Evolutionary conservation across 2,329 filamentous ascomycete genomes (phyloP), one percentile per base, ranked within the genome.

Genomic region (Catunica adiposa): DNA sequence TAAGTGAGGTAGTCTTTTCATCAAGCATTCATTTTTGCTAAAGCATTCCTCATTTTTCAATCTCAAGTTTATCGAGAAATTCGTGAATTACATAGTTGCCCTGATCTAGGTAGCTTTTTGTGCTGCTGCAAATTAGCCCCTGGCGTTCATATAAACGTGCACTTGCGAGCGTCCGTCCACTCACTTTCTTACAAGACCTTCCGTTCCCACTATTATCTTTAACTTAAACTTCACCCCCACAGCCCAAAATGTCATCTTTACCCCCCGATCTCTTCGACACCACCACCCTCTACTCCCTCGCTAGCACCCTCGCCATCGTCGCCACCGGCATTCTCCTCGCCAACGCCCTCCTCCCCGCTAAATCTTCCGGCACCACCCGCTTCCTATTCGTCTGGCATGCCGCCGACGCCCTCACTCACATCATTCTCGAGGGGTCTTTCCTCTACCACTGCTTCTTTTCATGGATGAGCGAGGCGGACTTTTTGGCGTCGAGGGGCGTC

Each of bases 331-430:
- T 56, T 5, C 25, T 17, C 6, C 47, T 59, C 38, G 53, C 51
- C 51, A 69, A 70, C 29, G 62, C 60, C 51, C 68, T 70, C 22
- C 70, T 79, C 22, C 66, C 82, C 3, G 65, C 69, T 17, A 64
- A 72, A 1, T 72, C 80, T 9, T 69, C 77, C 1, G 66, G 70
- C 38, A 77, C 80, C 53, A 74, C 76, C 56, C 87, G 89, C 59
- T 71, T 86, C 65, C 81, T 96, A 61, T 95, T 95, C 75, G 78
- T 94, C 70, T 96, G 90, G 90, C 89, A 96, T 71, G 77, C 86
- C 38, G 94, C 94, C 70, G 89, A 96, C 68, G 87, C 87, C 31
- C 77, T 96, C 46, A 90, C 89, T 64, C 92, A 98, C 72, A 80
- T 94, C 69, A 74, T 88, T 66, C 84, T 97, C 66, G 90, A 97